Conservation (phyloP, 768 basidiomycete species). For the Auricularia heimuer region DNA sequence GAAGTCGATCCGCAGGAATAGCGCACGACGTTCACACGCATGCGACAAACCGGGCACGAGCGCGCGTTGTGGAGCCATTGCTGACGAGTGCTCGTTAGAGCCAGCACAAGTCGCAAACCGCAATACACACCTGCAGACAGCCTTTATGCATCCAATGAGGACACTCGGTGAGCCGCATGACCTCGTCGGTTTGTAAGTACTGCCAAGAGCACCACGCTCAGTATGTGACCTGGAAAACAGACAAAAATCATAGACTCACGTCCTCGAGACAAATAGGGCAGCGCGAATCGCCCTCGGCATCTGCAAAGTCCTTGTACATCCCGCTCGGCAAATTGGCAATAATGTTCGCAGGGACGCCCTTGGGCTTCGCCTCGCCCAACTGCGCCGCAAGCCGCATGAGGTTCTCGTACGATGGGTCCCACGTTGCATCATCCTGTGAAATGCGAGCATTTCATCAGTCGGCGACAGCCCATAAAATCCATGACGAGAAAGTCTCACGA, state of each 20-base stretch:
- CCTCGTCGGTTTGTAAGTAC: conserved; percentile 54
- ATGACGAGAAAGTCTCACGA: conserved; percentile 34
- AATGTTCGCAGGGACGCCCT: conserved; percentile 51
- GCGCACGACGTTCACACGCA: neutral
- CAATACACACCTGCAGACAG: conserved; percentile 55
- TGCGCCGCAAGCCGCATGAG: conserved; percentile 47
- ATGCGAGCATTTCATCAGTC: neutral
- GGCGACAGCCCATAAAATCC: neutral
- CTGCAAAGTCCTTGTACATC: conserved; percentile 59
- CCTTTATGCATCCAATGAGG: conserved; percentile 72
- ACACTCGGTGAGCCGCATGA: conserved; percentile 61
- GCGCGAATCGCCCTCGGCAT: conserved; percentile 50
- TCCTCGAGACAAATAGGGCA: conserved; percentile 84
- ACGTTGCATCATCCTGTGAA: conserved; percentile 65
- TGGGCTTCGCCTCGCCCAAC: conserved; percentile 61
- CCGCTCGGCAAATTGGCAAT: conserved; percentile 50
- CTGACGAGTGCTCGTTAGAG: conserved; percentile 24
- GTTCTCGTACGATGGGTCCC: conserved; percentile 67
- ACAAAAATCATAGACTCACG: conserved; percentile 32
- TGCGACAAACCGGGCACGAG: conserved; percentile 76
- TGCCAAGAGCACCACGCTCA: conserved; percentile 20
- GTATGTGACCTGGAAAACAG: conserved; percentile 2
- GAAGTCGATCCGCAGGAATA: neutral
- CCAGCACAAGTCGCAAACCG: neutral
- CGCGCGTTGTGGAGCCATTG: conserved; percentile 73